Evolutionary conservation across 208 protist genomes (phyloP).

Genomic region (Trypanosoma cruzi): DNA sequence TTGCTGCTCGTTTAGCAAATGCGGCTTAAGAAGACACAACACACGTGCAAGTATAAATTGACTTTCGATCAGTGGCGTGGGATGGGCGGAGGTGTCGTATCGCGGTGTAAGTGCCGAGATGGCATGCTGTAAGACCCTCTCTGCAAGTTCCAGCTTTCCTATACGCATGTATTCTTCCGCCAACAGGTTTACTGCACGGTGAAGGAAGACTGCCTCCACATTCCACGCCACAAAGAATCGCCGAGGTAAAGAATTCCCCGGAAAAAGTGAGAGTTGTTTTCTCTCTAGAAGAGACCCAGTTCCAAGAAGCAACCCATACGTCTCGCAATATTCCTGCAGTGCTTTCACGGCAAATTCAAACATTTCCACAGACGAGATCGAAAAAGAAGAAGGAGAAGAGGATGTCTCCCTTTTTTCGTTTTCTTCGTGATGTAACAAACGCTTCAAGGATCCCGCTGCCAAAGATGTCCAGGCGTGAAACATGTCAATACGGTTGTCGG

Average conservation of each 20-base stretch:
- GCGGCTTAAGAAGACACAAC: conserved; percentile 23
- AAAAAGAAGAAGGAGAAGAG: neutral
- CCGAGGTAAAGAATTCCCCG: neutral
- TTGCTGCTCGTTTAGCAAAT: conserved; percentile 2
- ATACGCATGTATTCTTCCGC: conserved; percentile 20
- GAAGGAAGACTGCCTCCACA: conserved; percentile 23
- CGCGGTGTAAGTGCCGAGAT: conserved; percentile 41
- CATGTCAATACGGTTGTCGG: conserved; percentile 31
- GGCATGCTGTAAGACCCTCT: conserved; percentile 33
- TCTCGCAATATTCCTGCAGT: conserved; percentile 25
- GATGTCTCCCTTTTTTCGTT: neutral
- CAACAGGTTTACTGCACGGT: conserved; percentile 25
- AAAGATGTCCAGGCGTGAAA: conserved; percentile 36
- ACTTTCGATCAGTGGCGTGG: conserved; percentile 49
- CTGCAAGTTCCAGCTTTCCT: conserved; percentile 17
- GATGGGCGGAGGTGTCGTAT: conserved; percentile 64
- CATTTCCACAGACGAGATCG: neutral
- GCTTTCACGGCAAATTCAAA: conserved; percentile 13
- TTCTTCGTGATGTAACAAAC: conserved; percentile 1
- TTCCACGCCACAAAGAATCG: conserved; percentile 17
- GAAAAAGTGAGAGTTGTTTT: neutral
- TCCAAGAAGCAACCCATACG: conserved; percentile 11
- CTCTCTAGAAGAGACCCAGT: neutral
- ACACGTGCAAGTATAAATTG: conserved; percentile 59
- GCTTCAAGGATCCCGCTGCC: conserved; percentile 30